phyloP scores from a whole-genome alignment of 2,329 filamentous ascomycete species.

The Aspergillus aculeatinus region DNA sequence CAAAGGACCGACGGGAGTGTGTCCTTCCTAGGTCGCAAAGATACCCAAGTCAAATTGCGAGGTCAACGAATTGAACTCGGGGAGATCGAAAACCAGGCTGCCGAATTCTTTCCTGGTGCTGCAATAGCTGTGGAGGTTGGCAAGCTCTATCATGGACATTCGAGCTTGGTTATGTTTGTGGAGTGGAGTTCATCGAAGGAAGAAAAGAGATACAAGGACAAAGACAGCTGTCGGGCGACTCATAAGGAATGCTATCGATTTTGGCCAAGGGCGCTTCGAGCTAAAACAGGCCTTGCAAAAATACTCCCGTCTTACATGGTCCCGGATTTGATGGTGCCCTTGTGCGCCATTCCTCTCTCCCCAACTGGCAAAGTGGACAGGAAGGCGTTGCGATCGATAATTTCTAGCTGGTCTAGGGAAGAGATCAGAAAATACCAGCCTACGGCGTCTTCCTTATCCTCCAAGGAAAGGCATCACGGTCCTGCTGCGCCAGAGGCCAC shows the following conservation, averaged over 20 bases:
- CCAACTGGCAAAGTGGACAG: slow-evolving; percentile 8
- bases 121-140: too few species aligned
- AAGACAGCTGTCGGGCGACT: too few species aligned
- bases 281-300: background rate
- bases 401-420: background rate
- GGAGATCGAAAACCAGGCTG: slow-evolving; percentile 3
- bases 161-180: too few species aligned
- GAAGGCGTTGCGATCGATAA: background rate
- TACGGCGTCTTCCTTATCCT: too few species aligned
- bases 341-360: slow-evolving; percentile 5
- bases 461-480: too few species aligned
- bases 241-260: background rate
- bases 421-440: background rate
- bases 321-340: slow-evolving; percentile 7
- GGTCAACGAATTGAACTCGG: slow-evolving; percentile 38
- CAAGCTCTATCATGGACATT: too few species aligned
- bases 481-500: too few species aligned
- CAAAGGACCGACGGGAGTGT: slow-evolving; percentile 32
- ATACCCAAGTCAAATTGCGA: slow-evolving; percentile 27
- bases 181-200: too few species aligned
- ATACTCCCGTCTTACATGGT: slow-evolving; percentile 9
- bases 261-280: background rate
- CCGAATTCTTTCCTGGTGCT: too few species aligned
- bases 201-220: too few species aligned
- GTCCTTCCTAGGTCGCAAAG: slow-evolving; percentile 51